phyloP scores from a whole-genome alignment of 495 filamentous ascomycete species.

The Penicillium daleae region DNA sequence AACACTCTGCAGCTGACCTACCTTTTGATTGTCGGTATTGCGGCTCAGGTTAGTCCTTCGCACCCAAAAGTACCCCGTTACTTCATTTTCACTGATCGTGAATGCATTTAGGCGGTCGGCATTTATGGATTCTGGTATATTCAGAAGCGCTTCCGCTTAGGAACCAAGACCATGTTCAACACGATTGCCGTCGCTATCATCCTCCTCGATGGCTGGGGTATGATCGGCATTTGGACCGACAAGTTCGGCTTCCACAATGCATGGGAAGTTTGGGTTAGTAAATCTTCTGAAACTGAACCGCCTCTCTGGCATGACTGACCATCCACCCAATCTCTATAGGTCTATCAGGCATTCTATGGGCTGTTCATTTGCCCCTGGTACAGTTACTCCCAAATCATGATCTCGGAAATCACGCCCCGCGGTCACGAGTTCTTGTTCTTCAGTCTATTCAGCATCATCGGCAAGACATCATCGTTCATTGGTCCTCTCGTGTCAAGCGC shows the following conservation, averaged over 20 bases:
- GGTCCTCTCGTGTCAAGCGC: slow-evolving; percentile 66
- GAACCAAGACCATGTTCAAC: slow-evolving; percentile 68
- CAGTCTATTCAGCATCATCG: slow-evolving; percentile 66
- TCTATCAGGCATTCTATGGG: slow-evolving; percentile 66
- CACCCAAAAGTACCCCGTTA: background rate
- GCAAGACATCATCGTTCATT: slow-evolving; percentile 67
- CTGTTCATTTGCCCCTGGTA: slow-evolving; percentile 71
- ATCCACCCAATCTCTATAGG: slow-evolving; percentile 28
- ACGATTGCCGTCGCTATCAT: slow-evolving; percentile 58
- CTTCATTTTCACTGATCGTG: background rate
- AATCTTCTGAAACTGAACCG: background rate
- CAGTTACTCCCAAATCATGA: slow-evolving; percentile 70
- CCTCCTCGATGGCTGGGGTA: slow-evolving; percentile 65
- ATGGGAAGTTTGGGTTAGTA: slow-evolving; percentile 62
- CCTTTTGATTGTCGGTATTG: slow-evolving; percentile 65
- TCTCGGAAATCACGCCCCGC: slow-evolving; percentile 65
- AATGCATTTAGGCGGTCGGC: slow-evolving; percentile 48
- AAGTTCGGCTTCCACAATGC: slow-evolving; percentile 63
- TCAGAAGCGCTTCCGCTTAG: slow-evolving; percentile 55
- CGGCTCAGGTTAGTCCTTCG: slow-evolving; percentile 48
- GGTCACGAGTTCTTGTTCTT: slow-evolving; percentile 71
- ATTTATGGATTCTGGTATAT: slow-evolving; percentile 64
- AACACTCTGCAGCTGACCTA: slow-evolving; percentile 64
- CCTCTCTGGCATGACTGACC: background rate
- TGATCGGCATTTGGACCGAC: slow-evolving; percentile 68